Evolutionary conservation across 2,329 filamentous ascomycete species (phyloP), one percentile per base, ranked within the genome.

Genomic region (Thermoascus crustaceus): DNA sequence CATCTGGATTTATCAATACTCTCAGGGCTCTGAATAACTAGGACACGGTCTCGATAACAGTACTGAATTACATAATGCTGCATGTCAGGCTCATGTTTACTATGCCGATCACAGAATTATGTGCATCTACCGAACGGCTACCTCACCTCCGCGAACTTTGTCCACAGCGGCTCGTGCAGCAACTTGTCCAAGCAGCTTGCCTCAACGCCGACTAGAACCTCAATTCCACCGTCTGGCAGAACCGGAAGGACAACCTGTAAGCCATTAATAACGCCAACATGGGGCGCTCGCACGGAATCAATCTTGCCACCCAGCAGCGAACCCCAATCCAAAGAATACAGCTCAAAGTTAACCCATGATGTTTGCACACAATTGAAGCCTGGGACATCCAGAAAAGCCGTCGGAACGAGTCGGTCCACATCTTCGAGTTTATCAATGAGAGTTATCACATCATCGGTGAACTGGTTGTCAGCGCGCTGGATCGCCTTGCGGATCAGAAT

Each of bases 301-400:
- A 62, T 54, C 6, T 38, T 47, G 7, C 45, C 40, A 1, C 53
- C 53, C 5, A 61, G 19, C 5, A 46, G 17, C 11, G 52, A 45
- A 2, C 60, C 59, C 57, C 57, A 62, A 7, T 55, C 45, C 16
- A 61, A 32, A 8, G 38, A 47, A 32, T 62, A 61, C 8, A 62
- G 37, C 11, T 50, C 42, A 21, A 61, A 53, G 20, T 52, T 52
- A 17, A 50, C 39, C 59, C 57, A 63, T 4, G 54, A 59, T 4
- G 55, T 58, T 39, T 54, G 51, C 9, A 55, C 45, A 24, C 51
- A 57, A 38, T 60, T 54, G 37, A 41, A 45, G 5, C 60, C 58
- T 0, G 58, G 58, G 7, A 58, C 50, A 39, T 63, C 59, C 4
- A 61, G 34, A 35, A 62, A 60, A 10, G 55, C 56, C 1, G 57